Evolutionary conservation across 306 rosid species (phyloP).

Genomic region (Carpinus fangiana): DNA sequence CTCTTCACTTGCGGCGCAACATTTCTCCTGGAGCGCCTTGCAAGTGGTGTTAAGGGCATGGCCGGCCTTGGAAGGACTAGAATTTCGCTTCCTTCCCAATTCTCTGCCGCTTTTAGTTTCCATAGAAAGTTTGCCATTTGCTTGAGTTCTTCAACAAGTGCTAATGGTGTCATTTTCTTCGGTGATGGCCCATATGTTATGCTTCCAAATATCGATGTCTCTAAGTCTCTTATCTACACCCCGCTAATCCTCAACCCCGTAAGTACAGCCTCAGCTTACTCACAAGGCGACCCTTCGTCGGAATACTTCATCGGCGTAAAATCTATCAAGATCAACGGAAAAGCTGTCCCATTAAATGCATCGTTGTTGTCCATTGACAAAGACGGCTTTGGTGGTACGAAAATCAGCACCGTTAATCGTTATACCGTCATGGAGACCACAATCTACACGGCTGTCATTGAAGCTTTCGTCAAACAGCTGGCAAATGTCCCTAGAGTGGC

Average conservation of each 20-base stretch:
- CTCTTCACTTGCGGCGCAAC: constrained; percentile 52
- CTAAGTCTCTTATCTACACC: constrained; percentile 47
- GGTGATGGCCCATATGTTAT: constrained; percentile 49
- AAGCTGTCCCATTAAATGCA: constrained; percentile 33
- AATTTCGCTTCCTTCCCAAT: constrained; percentile 46
- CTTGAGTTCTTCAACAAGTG: constrained; percentile 30
- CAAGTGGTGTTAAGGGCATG: constrained; percentile 54
- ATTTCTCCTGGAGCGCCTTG: constrained; percentile 34
- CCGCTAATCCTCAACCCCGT: constrained; percentile 52
- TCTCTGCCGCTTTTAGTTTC: constrained; percentile 46
- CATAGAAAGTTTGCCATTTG: constrained; percentile 54
- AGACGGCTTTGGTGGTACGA: constrained; percentile 67
- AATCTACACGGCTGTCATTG: no score
- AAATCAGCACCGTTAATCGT: constrained; percentile 58
- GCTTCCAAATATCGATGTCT: constrained; percentile 36
- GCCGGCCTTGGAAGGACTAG: constrained; percentile 56
- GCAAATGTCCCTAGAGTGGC: not conserved
- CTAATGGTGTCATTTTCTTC: constrained; percentile 47
- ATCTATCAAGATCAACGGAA: constrained; percentile 40
- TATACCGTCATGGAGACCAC: constrained; percentile 43
- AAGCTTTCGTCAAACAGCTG: no score
- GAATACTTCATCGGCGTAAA: constrained; percentile 64
- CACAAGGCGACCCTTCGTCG: constrained; percentile 38
- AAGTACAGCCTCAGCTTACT: constrained; percentile 24
- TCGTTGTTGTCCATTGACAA: constrained; percentile 40